Evolutionary conservation across 2,329 filamentous ascomycete genomes (phyloP), one percentile per base, ranked within the genome.

Genomic region (Dothistroma septosporum): DNA sequence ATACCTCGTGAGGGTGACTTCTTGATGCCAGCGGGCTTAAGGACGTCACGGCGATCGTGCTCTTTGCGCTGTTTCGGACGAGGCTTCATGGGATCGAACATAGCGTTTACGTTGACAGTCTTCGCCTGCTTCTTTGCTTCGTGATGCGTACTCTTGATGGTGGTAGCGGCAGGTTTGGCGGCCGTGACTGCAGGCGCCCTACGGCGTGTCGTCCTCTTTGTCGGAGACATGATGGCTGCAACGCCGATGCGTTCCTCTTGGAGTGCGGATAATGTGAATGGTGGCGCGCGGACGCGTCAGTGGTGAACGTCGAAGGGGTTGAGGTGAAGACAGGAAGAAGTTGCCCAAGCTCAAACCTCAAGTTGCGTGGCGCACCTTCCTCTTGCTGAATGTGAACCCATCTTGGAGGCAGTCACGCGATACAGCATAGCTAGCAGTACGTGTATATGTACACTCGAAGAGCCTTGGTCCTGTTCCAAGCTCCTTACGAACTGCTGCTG

Each of bases 11-110:
- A 55, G 8, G 60, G 21, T 12, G 48, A n/a, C 44, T 64, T 64
- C 22, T 48, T 31, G 35, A 64, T 53, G 24, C 64, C 62, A 28
- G 60, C 55, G 12, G 53, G 58, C 9, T 37, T 31, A 6, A 62
- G 54, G 22, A 57, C 48, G 21, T 58, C 37, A 21, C 49, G 56
- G 11, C 37, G 11, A 5, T 24, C 41, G 22, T 16, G 37, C 9
- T 52, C 44, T 37, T 49, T 32, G 2, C 56, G 53, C 32, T 53
- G 52, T 14, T 57, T 58, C 10, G 24, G 24, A 28, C 24, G 5
- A 21, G 35, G 48, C 44, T 62, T 62, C 37, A 35, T 19, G 24
- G 64, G 44, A n/a, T 60, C 57, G 59, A 68, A 64, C 48, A 69
- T 62, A 33, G 52, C 57, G 21, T 59, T 61, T 49, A 63, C 54